Conservation (phyloP, 2,329 filamentous ascomycete species). For the Macrophomina tecta region DNA sequence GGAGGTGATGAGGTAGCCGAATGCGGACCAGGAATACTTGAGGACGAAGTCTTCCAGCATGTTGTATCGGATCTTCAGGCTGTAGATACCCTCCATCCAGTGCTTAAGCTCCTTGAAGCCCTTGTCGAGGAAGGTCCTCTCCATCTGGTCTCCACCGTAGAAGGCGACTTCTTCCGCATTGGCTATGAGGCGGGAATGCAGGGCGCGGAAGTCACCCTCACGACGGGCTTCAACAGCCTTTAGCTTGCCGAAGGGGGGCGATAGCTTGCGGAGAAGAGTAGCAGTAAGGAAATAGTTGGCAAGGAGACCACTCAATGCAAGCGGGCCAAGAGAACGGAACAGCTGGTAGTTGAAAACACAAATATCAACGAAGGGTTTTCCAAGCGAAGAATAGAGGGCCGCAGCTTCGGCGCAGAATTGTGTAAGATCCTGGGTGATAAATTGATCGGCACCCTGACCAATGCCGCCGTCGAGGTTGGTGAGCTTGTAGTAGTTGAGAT, state of each 20-base stretch:
- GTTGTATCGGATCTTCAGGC: conserved; percentile 96
- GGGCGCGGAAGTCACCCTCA: conserved; percentile 90
- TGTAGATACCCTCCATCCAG: conserved; percentile 99
- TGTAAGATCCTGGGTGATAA: conserved; percentile 95
- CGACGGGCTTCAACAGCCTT: conserved; percentile 95
- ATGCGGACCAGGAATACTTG: conserved; percentile 98
- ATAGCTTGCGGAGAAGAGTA: conserved; percentile 83
- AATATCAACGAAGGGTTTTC: conserved; percentile 97
- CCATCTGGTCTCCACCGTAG: conserved; percentile 93
- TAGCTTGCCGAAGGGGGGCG: conserved; percentile 93
- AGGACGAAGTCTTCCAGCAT: conserved; percentile 98
- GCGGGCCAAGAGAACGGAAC: conserved; percentile 85
- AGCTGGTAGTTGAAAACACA: conserved; percentile 98
- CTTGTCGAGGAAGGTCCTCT: conserved; percentile 88
- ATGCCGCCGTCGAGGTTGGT: conserved; percentile 91
- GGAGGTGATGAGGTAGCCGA: conserved; percentile 92
- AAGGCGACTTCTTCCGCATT: conserved; percentile 98
- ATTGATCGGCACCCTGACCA: conserved; percentile 91
- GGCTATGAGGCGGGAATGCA: conserved; percentile 90
- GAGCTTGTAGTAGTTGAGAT: conserved; percentile 95
- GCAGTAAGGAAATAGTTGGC: conserved; percentile 96
- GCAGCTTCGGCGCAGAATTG: conserved; percentile 93
- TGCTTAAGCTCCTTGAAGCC: conserved; percentile 91
- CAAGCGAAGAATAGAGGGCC: conserved; percentile 90
- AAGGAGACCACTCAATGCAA: conserved; percentile 83